Conservation (phyloP, 768 basidiomycete species). For the Coprinopsis sp. region DNA sequence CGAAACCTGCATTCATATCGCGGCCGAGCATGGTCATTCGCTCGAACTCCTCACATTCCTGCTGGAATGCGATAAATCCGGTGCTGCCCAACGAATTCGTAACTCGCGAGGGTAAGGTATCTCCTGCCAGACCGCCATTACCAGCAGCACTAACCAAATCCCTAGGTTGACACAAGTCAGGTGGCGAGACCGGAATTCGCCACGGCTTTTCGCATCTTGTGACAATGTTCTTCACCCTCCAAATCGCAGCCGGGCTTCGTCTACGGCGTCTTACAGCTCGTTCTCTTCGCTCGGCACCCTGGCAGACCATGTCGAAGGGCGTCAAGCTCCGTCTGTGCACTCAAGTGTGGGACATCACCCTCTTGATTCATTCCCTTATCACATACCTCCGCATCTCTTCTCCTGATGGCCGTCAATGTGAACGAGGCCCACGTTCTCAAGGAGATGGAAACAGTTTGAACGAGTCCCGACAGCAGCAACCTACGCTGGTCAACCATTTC, state of each 20-base stretch:
- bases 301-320: conserved; percentile 29
- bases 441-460: conserved; percentile 42
- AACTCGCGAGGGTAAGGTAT: conserved; percentile 68
- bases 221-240: too few relatives aligned
- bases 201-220: conserved; percentile 56
- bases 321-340: too few relatives aligned
- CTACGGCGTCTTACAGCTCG: conserved; percentile 26
- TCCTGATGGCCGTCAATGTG: conserved; percentile 33
- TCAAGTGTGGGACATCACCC: too few relatives aligned
- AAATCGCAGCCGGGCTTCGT: too few relatives aligned
- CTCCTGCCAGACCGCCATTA: not conserved
- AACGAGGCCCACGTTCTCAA: conserved; percentile 34
- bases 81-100: conserved; percentile 51
- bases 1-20: conserved; percentile 78
- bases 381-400: conserved; percentile 51
- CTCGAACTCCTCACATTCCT: conserved; percentile 58
- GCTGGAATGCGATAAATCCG: conserved; percentile 58
- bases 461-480: conserved; percentile 44
- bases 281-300: conserved; percentile 48
- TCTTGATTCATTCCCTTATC: conserved; percentile 40
- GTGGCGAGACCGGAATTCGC: conserved; percentile 66
- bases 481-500: conserved; percentile 46
- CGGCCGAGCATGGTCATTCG: conserved; percentile 69
- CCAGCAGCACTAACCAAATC: too few relatives aligned
- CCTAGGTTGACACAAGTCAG: conserved; percentile 58